Base-by-base conservation (phyloP, 768 basidiomycete genomes). In the Macrolepiota albuminosa region DNA sequence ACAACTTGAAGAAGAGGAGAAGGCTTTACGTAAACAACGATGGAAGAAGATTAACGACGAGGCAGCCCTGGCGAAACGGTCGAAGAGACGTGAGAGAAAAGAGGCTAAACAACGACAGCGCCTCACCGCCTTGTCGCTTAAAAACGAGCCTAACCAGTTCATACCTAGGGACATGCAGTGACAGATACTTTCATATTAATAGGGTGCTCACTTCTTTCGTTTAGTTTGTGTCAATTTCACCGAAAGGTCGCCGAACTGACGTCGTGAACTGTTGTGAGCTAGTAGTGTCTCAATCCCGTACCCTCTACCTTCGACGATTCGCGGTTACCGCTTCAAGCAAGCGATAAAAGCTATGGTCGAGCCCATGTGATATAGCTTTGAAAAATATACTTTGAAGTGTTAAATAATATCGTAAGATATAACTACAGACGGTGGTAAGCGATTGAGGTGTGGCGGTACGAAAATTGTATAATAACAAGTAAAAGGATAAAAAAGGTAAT, bases 1-100 rank as follows among this genome's bases (percentile, higher is more conserved):
- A 67, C 76, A 77, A 63, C 60, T 91, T 58, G 78, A 81, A 59
- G 78, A 81, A 53, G 81, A 88, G 62, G 75, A 81, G 60, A 82
- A 82, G 63, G 83, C 79, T 53, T 80, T 84, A 69, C 78, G 81
- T 74, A 87, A 86, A 76, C 80, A 79, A 63, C 81, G 78, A 68
- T 80, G 80, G 76, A 81, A 80, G 70, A 73, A 78, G 59, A 71
- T 74, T 64, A 75, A 78, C 39, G 77, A 78, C 52, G 75, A 80
- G 61, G 78, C 76, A 54, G 80, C 81, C 62, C 74, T 80, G 68
- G 76, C 80, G 69, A 82, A 79, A 68, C 85, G 85, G 74, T 78
- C 76, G 37, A 81, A 79, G 65, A 80, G 78, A 66, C 79, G 77
- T 66, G 76, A 82, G 63, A 81, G 75, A 72, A 81, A 81, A 66